These are phyloP conservation scores for Wickerhamiella nectarea DNA, from an alignment of 805 yeast species.

Conservation along the genomic window DNA sequence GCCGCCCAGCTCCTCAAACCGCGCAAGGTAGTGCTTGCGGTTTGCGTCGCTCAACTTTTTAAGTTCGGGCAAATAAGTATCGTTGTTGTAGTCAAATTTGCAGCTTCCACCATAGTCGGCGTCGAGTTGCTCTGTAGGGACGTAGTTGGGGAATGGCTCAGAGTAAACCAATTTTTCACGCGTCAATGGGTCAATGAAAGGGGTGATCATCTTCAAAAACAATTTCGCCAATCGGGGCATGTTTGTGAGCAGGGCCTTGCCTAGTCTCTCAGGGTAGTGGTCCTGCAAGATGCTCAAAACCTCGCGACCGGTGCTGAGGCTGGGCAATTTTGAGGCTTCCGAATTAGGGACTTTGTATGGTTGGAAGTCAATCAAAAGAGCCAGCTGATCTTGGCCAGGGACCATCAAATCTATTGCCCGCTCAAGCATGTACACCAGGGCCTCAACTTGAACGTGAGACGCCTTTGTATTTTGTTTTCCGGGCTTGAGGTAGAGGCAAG, in stretches of 20 bases:
- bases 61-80: conserved; percentile 64
- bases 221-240: conserved; percentile 93
- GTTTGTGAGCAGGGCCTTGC: conserved; percentile 80
- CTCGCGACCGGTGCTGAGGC: conserved; percentile 75
- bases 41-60: conserved; percentile 44
- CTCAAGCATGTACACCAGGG: conserved; percentile 83
- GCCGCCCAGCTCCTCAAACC: conserved; percentile 61
- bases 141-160: conserved; percentile 74
- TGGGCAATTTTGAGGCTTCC: conserved; percentile 61
- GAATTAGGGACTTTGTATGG: conserved; percentile 44
- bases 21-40: conserved; percentile 47
- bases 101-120: conserved; percentile 72
- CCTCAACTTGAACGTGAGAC: conserved; percentile 86
- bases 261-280: conserved; percentile 94
- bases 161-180: conserved; percentile 86
- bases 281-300: conserved; percentile 88
- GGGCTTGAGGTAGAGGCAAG: conserved; percentile 82
- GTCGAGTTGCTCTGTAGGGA: conserved; percentile 71
- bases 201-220: conserved; percentile 78
- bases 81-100: conserved; percentile 73
- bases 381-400: conserved; percentile 86
- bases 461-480: conserved; percentile 94
- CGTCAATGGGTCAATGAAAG: conserved; percentile 92
- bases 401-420: conserved; percentile 92
- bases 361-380: conserved; percentile 84